Percentiles rank a stretch among this genome's conserved stretches.
Conservation (phyloP, 371 early-diverging fungal species). For the Blakeslea trispora region DNA sequence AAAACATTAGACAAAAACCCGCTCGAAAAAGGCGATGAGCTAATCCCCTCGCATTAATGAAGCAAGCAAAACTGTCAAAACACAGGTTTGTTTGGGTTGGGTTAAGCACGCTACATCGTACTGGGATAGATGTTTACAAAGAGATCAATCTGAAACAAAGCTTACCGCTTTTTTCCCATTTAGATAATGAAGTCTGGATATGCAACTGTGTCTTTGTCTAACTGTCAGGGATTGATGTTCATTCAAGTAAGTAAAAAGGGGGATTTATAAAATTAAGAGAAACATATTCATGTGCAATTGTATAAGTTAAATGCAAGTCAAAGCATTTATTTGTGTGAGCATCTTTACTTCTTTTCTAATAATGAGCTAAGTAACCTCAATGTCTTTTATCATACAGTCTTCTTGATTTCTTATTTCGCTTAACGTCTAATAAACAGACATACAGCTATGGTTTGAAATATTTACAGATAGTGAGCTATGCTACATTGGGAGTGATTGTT, state of each 20-base stretch:
- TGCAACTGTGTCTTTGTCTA: background rate
- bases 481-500: too few relatives aligned
- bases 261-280: constrained; percentile 5
- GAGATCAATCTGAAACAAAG: constrained; percentile 1
- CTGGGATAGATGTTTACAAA: constrained; percentile 8
- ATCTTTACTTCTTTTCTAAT: background rate
- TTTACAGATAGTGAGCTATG: constrained; percentile 1
- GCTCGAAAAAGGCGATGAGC: constrained; percentile 4
- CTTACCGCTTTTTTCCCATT: background rate
- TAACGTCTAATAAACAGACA: constrained; percentile 3
- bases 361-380: background rate
- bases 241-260: background rate
- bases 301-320: constrained; percentile 7
- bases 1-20: background rate
- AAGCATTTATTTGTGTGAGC: constrained; percentile 1
- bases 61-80: background rate
- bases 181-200: background rate
- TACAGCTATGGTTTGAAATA: background rate
- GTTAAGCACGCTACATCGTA: constrained; percentile 1
- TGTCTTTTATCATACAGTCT: constrained; percentile 1
- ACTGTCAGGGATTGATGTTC: constrained; percentile 4
- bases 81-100: constrained; percentile 3
- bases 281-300: constrained; percentile 13
- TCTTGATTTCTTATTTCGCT: background rate
- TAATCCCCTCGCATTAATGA: constrained; percentile 3